Percentiles rank a stretch among this genome's conserved stretches.
phyloP scores from a whole-genome alignment of 1,284 basidiomycete genomes.

The Malassezia obtusa region DNA sequence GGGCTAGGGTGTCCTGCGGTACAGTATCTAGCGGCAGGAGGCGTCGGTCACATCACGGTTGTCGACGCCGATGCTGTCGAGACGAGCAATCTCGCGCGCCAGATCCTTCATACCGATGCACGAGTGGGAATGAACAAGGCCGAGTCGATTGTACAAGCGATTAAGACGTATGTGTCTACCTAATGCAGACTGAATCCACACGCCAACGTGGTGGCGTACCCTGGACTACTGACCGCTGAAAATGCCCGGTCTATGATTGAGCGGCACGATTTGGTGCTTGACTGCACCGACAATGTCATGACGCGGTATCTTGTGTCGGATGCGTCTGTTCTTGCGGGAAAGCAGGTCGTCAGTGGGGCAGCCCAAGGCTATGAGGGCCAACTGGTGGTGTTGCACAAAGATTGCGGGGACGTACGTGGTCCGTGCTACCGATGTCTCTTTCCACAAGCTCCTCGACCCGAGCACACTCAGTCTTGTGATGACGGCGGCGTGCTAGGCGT shows the following conservation, averaged over 20 bases:
- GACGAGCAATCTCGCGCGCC: slow-evolving; percentile 82
- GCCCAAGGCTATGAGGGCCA: slow-evolving; percentile 88
- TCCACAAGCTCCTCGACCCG: slow-evolving; percentile 52
- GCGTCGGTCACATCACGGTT: slow-evolving; percentile 79
- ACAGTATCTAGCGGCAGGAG: slow-evolving; percentile 83
- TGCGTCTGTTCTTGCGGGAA: slow-evolving; percentile 62
- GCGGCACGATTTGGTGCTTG: slow-evolving; percentile 63
- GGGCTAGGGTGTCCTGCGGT: slow-evolving; percentile 91
- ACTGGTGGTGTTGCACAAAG: slow-evolving; percentile 51
- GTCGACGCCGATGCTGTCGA: slow-evolving; percentile 87
- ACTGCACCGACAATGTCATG: slow-evolving; percentile 88
- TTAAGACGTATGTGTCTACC: slow-evolving; percentile 1
- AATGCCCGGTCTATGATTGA: slow-evolving; percentile 29
- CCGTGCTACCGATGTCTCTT: slow-evolving; percentile 94
- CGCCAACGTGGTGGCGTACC: slow-evolving; percentile 22
- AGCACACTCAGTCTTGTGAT: slow-evolving; percentile 59
- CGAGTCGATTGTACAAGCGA: slow-evolving; percentile 60
- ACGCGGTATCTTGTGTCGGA: slow-evolving; percentile 93
- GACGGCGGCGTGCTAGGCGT: slow-evolving; percentile 83
- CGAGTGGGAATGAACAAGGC: slow-evolving; percentile 75
- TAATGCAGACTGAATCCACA: slow-evolving; percentile 30
- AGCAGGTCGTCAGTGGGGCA: slow-evolving; percentile 81
- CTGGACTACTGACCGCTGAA: slow-evolving; percentile 16
- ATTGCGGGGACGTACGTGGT: slow-evolving; percentile 51
- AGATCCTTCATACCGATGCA: slow-evolving; percentile 74